These are phyloP conservation scores for Blastocystis sp. DNA, from an alignment of 352 stramenopile genomes.

Conservation along the genomic window DNA sequence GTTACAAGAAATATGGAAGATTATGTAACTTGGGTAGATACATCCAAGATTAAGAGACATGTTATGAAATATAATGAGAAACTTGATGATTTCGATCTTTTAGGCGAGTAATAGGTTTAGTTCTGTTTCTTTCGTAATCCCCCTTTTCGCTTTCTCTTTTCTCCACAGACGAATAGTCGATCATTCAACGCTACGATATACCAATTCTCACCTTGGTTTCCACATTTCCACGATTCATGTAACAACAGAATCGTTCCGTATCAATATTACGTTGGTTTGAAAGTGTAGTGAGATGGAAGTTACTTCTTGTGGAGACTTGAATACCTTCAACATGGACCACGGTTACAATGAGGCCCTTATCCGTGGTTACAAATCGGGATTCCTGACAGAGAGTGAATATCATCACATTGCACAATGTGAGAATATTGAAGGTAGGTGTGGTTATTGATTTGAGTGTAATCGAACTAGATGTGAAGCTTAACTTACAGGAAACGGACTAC, in stretches of 20 bases:
- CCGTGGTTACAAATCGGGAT: slow-evolving; percentile 69
- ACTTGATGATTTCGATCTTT: slow-evolving; percentile 97
- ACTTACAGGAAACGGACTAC: slow-evolving; percentile 96
- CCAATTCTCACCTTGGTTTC: slow-evolving; percentile 72
- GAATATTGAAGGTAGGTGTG: slow-evolving; percentile 74
- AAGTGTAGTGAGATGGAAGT: not conserved
- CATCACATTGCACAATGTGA: slow-evolving; percentile 81
- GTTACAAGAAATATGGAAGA: slow-evolving; percentile 95
- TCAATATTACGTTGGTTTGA: slow-evolving; percentile 75
- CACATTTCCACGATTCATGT: not conserved
- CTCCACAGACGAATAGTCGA: no score
- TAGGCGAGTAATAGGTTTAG: slow-evolving; percentile 76
- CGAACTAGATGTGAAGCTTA: slow-evolving; percentile 71
- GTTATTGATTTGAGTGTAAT: slow-evolving; percentile 69
- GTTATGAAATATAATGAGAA: slow-evolving; percentile 99
- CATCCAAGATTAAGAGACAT: slow-evolving; percentile 90
- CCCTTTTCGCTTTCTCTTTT: no score
- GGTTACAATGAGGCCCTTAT: slow-evolving; percentile 65
- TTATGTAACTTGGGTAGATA: slow-evolving; percentile 97
- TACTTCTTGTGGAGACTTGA: slow-evolving; percentile 69
- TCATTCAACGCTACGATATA: no score
- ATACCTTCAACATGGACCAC: slow-evolving; percentile 81
- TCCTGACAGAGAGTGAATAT: slow-evolving; percentile 80
- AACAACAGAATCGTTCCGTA: slow-evolving; percentile 76
- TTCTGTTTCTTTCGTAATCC: not conserved